Percentiles rank a stretch among this genome's conserved stretches.
Evolutionary conservation across 1,139 yeast genomes (phyloP).

Genomic region (Kodamaea suecica): DNA sequence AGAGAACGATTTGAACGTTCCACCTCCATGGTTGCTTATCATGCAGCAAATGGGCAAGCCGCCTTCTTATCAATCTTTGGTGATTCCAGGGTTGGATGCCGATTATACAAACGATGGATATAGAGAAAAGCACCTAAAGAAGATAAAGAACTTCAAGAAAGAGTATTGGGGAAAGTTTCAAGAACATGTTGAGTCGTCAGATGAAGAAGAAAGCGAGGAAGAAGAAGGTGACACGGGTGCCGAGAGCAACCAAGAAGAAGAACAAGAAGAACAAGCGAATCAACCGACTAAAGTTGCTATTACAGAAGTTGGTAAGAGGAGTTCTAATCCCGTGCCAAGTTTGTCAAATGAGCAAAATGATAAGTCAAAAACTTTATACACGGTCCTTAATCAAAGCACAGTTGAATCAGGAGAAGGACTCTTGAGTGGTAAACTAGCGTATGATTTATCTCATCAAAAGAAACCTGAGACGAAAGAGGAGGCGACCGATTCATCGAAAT

Average conservation of each 20-base stretch:
- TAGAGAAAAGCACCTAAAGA: slow-evolving; percentile 20
- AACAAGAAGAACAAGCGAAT: no score
- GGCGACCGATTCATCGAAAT: slow-evolving; percentile 6
- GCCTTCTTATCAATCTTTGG: slow-evolving; percentile 70
- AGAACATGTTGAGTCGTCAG: slow-evolving; percentile 33
- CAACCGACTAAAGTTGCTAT: slow-evolving; percentile 14
- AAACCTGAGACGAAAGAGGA: slow-evolving; percentile 4
- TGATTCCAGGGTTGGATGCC: slow-evolving; percentile 53
- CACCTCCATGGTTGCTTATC: slow-evolving; percentile 80
- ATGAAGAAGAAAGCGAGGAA: slow-evolving; percentile 22
- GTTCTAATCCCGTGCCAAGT: background rate
- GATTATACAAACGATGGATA: slow-evolving; percentile 42
- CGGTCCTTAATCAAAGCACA: slow-evolving; percentile 28
- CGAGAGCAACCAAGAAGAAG: background rate
- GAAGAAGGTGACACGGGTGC: slow-evolving; percentile 2
- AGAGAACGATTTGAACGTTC: slow-evolving; percentile 41
- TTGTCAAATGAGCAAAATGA: background rate
- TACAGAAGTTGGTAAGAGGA: slow-evolving; percentile 9
- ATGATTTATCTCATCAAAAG: slow-evolving; percentile 13
- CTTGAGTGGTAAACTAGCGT: slow-evolving; percentile 20
- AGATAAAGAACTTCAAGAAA: slow-evolving; percentile 25
- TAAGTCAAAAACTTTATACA: slow-evolving; percentile 18
- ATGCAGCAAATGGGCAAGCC: slow-evolving; percentile 81
- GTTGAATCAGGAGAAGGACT: slow-evolving; percentile 15
- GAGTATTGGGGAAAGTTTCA: slow-evolving; percentile 45